Conservation (phyloP, 2,329 filamentous ascomycete genomes). For the Trichophyton simii region DNA sequence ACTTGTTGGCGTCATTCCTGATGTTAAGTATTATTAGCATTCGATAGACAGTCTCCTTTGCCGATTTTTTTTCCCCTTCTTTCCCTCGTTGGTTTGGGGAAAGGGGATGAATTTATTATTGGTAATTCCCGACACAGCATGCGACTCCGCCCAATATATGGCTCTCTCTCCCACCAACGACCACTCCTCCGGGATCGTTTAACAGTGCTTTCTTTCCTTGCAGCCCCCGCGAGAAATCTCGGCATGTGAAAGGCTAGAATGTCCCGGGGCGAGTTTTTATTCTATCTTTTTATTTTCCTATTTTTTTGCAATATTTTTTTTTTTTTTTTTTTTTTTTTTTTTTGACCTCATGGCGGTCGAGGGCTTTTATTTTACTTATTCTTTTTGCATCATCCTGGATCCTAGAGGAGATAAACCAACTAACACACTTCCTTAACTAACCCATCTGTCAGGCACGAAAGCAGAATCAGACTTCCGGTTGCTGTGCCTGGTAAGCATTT, state of each 20-base stretch:
- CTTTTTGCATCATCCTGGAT: background rate
- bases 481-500: background rate
- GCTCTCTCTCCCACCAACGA: slow-evolving; percentile 2
- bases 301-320: background rate
- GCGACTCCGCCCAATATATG: background rate
- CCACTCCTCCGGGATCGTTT: slow-evolving; percentile 2
- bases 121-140: background rate
- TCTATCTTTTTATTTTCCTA: too few relatives aligned
- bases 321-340: background rate
- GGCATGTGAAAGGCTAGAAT: slow-evolving; percentile 3
- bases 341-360: background rate
- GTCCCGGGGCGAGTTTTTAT: background rate
- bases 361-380: background rate
- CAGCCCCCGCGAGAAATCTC: background rate
- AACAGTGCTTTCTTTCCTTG: background rate
- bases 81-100: background rate
- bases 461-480: background rate
- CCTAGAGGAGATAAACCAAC: background rate
- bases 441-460: background rate
- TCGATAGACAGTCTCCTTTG: background rate
- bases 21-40: background rate
- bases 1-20: background rate
- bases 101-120: background rate
- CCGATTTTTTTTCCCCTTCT: background rate
- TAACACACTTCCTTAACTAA: background rate